Percentiles rank a stretch among this genome's conserved stretches.
Conservation (phyloP, 2,329 filamentous ascomycete species). For the Aotearoamyces nothofagi region DNA sequence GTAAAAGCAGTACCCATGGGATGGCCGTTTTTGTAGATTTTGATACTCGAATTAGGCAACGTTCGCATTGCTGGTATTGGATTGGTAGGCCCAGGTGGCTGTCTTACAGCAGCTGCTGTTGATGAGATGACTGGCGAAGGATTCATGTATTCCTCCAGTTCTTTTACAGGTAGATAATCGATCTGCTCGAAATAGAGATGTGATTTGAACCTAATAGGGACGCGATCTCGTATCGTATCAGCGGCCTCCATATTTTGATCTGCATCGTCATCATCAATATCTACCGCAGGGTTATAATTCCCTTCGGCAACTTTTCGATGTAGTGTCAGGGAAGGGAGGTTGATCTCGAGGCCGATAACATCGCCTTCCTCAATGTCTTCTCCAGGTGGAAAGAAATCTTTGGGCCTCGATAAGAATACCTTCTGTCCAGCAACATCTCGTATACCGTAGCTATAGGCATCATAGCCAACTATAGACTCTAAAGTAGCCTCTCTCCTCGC, state of each 20-base stretch:
- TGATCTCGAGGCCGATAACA: slow-evolving; percentile 86
- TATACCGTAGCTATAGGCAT: slow-evolving; percentile 87
- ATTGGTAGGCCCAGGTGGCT: slow-evolving; percentile 51
- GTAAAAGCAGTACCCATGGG: slow-evolving; percentile 79
- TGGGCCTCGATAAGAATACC: slow-evolving; percentile 85
- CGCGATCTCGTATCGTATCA: slow-evolving; percentile 87
- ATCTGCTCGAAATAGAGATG: slow-evolving; percentile 90
- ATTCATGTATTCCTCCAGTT: slow-evolving; percentile 72
- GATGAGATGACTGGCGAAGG: slow-evolving; percentile 36
- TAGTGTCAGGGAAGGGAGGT: slow-evolving; percentile 67
- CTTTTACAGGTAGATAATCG: slow-evolving; percentile 76
- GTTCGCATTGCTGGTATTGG: slow-evolving; percentile 63
- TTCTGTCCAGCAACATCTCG: slow-evolving; percentile 84
- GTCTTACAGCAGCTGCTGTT: slow-evolving; percentile 19
- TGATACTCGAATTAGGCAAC: slow-evolving; percentile 72
- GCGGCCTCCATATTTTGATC: slow-evolving; percentile 37
- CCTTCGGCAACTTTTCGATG: slow-evolving; percentile 83
- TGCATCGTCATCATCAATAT: slow-evolving; percentile 42
- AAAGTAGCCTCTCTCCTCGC: slow-evolving; percentile 66
- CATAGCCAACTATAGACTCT: slow-evolving; percentile 73
- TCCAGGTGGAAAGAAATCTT: slow-evolving; percentile 68
- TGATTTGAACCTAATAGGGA: slow-evolving; percentile 86
- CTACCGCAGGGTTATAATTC: slow-evolving; percentile 74
- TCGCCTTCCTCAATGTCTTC: slow-evolving; percentile 79
- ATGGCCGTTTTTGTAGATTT: slow-evolving; percentile 83